phyloP scores from a whole-genome alignment of 805 yeast species.

The Grigorovia jiainica region DNA sequence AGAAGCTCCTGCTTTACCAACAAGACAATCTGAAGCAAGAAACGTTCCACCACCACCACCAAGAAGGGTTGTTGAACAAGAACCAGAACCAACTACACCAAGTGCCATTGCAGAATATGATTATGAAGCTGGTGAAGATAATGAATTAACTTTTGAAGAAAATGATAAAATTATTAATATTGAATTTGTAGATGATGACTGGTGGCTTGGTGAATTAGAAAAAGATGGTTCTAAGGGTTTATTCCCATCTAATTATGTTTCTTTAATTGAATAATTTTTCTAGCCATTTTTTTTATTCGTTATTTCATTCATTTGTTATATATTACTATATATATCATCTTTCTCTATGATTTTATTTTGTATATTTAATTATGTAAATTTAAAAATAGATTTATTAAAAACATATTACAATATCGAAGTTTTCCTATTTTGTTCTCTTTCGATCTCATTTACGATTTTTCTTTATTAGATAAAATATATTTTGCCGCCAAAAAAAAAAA shows the following conservation, averaged over 20 bases:
- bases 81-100: conserved; percentile 18
- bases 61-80: conserved; percentile 12
- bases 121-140: conserved; percentile 87
- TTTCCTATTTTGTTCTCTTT: no score
- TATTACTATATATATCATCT: background rate
- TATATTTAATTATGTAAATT: no score
- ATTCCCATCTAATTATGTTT: conserved; percentile 89
- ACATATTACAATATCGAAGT: no score
- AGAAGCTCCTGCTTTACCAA: conserved; percentile 10
- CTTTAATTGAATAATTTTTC: conserved; percentile 13
- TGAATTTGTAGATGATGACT: conserved; percentile 85
- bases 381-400: no score
- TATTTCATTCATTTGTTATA: no score
- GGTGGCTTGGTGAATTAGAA: conserved; percentile 87
- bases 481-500: no score
- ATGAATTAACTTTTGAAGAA: conserved; percentile 76
- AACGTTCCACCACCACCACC: conserved; percentile 17
- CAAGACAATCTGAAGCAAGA: conserved; percentile 7
- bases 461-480: no score
- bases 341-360: background rate
- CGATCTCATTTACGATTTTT: no score
- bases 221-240: conserved; percentile 64
- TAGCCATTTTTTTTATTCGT: no score
- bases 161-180: conserved; percentile 76
- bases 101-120: conserved; percentile 76